phyloP scores from a whole-genome alignment of 2,329 filamentous ascomycete species.

The Sordariomycetes sp. region DNA sequence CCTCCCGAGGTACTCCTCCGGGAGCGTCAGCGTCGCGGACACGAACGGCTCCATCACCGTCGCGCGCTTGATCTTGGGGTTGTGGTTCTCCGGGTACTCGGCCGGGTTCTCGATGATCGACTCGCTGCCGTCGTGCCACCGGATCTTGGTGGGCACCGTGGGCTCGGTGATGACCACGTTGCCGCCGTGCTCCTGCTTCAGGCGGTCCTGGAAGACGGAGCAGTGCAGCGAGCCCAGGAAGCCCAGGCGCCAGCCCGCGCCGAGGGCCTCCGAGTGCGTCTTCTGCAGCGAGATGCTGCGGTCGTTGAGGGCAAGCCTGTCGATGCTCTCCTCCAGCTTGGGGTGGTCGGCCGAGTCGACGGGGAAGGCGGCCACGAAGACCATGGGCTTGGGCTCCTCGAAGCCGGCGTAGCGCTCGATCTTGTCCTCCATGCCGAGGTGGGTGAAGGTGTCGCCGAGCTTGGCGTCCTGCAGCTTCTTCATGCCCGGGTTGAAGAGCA shows the following conservation, averaged over 20 bases:
- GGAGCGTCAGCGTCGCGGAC: constrained; percentile 74
- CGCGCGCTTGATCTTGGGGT: constrained; percentile 30
- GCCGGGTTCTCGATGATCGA: constrained; percentile 76
- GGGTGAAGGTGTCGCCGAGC: constrained; percentile 90
- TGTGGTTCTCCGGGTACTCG: constrained; percentile 66
- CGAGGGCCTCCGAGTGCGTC: constrained; percentile 86
- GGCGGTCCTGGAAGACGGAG: constrained; percentile 95
- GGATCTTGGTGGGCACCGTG: constrained; percentile 81
- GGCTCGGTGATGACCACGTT: constrained; percentile 96
- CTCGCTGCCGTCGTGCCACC: constrained; percentile 68
- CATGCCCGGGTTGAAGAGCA: constrained; percentile 98
- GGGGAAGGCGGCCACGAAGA: constrained; percentile 94
- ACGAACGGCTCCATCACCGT: constrained; percentile 50
- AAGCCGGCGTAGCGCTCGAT: constrained; percentile 85
- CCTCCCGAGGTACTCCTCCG: constrained; percentile 86
- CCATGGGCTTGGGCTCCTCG: constrained; percentile 96
- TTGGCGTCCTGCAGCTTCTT: constrained; percentile 93
- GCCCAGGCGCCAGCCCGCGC: constrained; percentile 85
- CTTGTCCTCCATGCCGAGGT: constrained; percentile 60
- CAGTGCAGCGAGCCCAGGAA: constrained; percentile 96
- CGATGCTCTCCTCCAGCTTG: constrained; percentile 86
- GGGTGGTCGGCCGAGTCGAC: constrained; percentile 82
- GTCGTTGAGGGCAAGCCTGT: constrained; percentile 88
- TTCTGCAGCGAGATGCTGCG: constrained; percentile 89
- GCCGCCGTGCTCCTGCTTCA: constrained; percentile 87